phyloP scores from a whole-genome alignment of 768 basidiomycete species.

The Postia placenta region DNA sequence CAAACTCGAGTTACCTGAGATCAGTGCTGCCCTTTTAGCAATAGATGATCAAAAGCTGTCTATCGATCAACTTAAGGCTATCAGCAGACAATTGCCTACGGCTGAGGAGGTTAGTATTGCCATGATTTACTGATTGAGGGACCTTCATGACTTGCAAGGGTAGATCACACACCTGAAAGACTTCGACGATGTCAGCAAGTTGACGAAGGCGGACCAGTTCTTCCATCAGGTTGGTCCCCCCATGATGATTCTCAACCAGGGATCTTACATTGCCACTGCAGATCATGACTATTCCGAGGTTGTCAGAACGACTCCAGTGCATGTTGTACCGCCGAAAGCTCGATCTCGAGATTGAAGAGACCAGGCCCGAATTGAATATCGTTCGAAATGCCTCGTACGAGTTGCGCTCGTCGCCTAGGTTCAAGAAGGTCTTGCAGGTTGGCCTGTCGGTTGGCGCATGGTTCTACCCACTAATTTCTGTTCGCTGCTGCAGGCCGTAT shows the following conservation, averaged over 20 bases:
- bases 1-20: conserved; percentile 55
- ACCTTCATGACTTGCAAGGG: neutral
- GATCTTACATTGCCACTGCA: conserved; percentile 23
- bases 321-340: conserved; percentile 83
- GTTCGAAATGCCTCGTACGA: conserved; percentile 67
- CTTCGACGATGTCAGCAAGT: conserved; percentile 64
- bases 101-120: conserved; percentile 60
- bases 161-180: conserved; percentile 61
- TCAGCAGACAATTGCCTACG: conserved; percentile 72
- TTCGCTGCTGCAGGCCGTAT: conserved; percentile 44
- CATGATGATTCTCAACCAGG: neutral
- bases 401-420: conserved; percentile 53
- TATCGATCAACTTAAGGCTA: conserved; percentile 70
- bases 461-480: neutral
- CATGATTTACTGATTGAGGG: neutral
- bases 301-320: conserved; percentile 66
- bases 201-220: conserved; percentile 83
- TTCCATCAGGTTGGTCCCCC: conserved; percentile 52
- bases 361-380: conserved; percentile 73
- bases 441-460: neutral
- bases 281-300: conserved; percentile 75
- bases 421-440: conserved; percentile 69
- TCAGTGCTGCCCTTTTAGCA: conserved; percentile 65
- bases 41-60: conserved; percentile 64
- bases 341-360: conserved; percentile 78